Evolutionary conservation across 2,329 filamentous ascomycete genomes (phyloP).

Genomic region (Sarocladium strictum): DNA sequence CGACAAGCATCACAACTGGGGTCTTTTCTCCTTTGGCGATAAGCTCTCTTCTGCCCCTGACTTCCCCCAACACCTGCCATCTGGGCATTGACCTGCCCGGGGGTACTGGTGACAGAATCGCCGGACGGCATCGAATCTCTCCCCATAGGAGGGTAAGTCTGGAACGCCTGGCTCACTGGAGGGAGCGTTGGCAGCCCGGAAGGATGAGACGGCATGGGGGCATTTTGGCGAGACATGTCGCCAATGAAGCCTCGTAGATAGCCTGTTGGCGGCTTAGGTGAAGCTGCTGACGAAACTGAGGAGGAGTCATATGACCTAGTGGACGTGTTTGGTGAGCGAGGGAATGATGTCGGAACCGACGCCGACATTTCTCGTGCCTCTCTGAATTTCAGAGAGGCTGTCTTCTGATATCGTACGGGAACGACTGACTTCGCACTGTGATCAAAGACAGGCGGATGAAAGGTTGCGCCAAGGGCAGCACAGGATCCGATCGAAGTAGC

Average conservation of each 20-base stretch:
- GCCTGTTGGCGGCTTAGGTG: conserved; percentile 47
- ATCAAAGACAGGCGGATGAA: neutral
- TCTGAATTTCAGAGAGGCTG: neutral
- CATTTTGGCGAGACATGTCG: conserved; percentile 43
- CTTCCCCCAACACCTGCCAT: conserved; percentile 33
- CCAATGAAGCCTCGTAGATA: conserved; percentile 48
- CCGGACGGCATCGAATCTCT: conserved; percentile 55
- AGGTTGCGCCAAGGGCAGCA: neutral
- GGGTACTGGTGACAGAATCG: conserved; percentile 51
- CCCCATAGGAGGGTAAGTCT: conserved; percentile 50
- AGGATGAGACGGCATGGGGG: conserved; percentile 43
- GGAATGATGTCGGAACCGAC: conserved; percentile 47
- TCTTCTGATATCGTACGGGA: neutral
- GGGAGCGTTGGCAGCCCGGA: conserved; percentile 48
- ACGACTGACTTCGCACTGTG: neutral
- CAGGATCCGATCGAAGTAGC: neutral
- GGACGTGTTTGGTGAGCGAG: conserved; percentile 56
- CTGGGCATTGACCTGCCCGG: conserved; percentile 32
- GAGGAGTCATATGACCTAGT: conserved; percentile 59
- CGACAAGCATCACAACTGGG: conserved; percentile 96
- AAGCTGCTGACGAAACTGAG: conserved; percentile 56
- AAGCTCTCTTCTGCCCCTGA: conserved; percentile 84
- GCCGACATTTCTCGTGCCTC: conserved; percentile 39
- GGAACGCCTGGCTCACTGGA: conserved; percentile 41
- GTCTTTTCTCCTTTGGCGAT: conserved; percentile 90